Evolutionary conservation across 1,284 basidiomycete genomes (phyloP), one percentile per base, ranked within the genome.

Genomic region (Baeospora myosura): DNA sequence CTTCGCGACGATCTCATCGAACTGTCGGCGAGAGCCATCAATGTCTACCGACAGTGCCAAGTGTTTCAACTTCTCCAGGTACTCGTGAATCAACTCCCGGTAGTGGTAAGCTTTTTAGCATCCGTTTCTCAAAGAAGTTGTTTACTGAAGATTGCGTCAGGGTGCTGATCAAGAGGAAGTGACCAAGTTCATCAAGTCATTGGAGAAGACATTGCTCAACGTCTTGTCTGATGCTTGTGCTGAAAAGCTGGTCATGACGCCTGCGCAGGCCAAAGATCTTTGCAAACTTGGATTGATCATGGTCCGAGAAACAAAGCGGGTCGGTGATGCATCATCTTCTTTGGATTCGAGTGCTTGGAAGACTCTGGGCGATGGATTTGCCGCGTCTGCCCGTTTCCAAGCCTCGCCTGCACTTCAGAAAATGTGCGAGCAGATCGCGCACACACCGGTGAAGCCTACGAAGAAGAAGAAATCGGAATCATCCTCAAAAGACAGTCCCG

Each of bases 211-310:
- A 2, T 61, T 90, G 18, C 66, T 78, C 35, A 64, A 68, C 20
- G 60, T 75, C 37, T 58, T 85, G 21, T 64, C 64, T 6, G 59
- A 64, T 11, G 77, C 81, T 5, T 76, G 77, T 55, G 57, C 67
- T 2, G 66, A 73, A 17, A 64, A 69, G 11, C 52, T 56, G 17
- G 61, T 65, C 3, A 62, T 87, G 42, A 85, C 78, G 21, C 69
- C 83, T 1, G 61, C 76, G 5, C 82, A 91, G 44, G 59, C 87
- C 54, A 95, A 91, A 61, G 87, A 91, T 22, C 61, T 91, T 11
- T 62, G 90, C 47, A 94, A 91, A 60, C 66, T 89, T 40, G 79
- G 70, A 0, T 64, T 90, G 5, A 62, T 76, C 16, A 76, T 78
- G 25, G 69, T 80, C 8, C 78, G 90, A 39, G 78, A 83, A 45